Conservation (phyloP, 2,329 filamentous ascomycete genomes). For the Botrytis pseudocinerea region DNA sequence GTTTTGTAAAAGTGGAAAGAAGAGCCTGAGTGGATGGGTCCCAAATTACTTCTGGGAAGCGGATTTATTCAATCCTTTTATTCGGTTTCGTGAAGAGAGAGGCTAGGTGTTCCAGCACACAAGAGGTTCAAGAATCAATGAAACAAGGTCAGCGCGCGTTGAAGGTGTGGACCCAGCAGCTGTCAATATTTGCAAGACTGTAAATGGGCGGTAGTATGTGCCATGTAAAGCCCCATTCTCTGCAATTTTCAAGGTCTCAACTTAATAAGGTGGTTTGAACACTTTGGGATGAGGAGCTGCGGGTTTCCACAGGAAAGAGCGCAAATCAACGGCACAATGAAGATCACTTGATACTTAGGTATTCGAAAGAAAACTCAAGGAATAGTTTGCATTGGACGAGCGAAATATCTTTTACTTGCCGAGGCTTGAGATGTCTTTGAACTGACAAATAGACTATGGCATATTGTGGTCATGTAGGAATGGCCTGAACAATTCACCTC, state of each 20-base stretch:
- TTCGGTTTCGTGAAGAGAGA: background rate
- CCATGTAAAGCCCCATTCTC: background rate
- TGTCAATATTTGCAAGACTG: background rate
- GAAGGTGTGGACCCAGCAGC: background rate
- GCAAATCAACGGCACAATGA: background rate
- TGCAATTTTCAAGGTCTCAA: background rate
- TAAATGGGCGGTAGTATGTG: background rate
- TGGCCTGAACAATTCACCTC: background rate
- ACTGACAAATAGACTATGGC: conserved; percentile 2
- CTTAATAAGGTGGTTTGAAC: background rate
- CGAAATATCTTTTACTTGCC: background rate
- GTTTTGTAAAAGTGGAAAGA: conserved; percentile 5
- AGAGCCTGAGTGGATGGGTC: background rate
- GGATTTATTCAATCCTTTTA: background rate
- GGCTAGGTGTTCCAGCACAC: background rate
- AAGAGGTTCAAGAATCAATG: background rate
- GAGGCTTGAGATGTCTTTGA: background rate
- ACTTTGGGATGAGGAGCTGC: background rate
- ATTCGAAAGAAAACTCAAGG: background rate
- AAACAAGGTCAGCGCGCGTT: background rate
- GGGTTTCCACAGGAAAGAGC: background rate
- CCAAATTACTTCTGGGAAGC: background rate
- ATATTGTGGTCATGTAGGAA: background rate
- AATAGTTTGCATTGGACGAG: background rate
- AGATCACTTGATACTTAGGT: background rate